Evolutionary conservation across 441 rosid species (phyloP), one percentile per base, ranked within the genome.

Genomic region (Adansonia gregorii): DNA sequence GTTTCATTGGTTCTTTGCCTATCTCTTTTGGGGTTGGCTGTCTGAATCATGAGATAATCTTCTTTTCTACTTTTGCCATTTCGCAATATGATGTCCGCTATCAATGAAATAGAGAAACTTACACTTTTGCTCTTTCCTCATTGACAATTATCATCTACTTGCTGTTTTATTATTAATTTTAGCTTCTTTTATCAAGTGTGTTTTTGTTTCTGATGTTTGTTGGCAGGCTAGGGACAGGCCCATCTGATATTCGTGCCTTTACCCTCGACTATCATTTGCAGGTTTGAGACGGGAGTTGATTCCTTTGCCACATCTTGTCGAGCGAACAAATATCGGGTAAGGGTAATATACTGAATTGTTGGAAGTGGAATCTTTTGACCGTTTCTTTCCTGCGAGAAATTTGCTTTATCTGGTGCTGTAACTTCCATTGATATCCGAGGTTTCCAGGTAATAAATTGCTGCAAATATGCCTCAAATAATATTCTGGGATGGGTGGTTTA

Each of bases 211-310:
- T 58, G 55, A 64, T 87, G 63, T 52, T 81, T 60, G 19, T 52
- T 81, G 82, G 77, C 89, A 95, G 98, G 90, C 98, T 96, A 27
- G 97, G 98, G 78, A 88, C 98, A 17, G 88, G 94, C 81, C 95
- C 99, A 69, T 93, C 98, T 14, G 98, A 93, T 80, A 91, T 89
- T 20, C 88, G 82, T 1, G 94, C 97, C 77, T 91, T 83, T 61
- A 84, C 90, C 67, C 95, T 95, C n/a, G 97, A 91, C 68, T 67
- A 92, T 79, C 97, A 93, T 86, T 72, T 90, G 83, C 93, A 86
- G 82, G 88, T 86, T n/a, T 93, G 88, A 93, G 56, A 67, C 41
- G 6, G 48, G 51, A 24, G 83, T 77, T 49, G 71, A 76, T 67
- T 75, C 46, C 39, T 60, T 79, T 72, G 31, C 27, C 8, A 39